phyloP scores from a whole-genome alignment of 2,329 filamentous ascomycete species.

The Alternaria sp. region DNA sequence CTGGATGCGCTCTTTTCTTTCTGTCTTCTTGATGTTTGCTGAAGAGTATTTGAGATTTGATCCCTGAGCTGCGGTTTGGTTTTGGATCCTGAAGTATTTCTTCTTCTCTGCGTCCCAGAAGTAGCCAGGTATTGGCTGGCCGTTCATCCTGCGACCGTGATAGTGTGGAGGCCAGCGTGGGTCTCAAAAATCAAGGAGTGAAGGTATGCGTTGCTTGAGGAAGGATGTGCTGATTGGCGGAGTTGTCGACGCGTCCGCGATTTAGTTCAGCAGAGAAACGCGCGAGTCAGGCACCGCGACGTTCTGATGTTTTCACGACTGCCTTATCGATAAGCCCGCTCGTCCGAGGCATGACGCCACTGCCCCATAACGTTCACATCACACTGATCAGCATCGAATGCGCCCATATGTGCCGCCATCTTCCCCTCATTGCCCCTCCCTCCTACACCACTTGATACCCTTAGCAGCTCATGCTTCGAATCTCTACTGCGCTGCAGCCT shows the following conservation, averaged over 20 bases:
- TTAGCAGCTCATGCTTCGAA: slow-evolving; percentile 24
- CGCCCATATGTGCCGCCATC: slow-evolving; percentile 16
- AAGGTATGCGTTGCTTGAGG: background rate
- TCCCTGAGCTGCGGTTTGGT: slow-evolving; percentile 41
- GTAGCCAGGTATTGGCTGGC: slow-evolving; percentile 55
- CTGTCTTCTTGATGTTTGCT: slow-evolving; percentile 49
- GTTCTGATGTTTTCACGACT: background rate
- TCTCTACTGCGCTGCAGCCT: slow-evolving; percentile 13
- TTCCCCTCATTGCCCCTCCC: background rate
- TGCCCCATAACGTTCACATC: slow-evolving; percentile 21
- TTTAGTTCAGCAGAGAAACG: background rate
- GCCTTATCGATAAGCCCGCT: slow-evolving; percentile 23
- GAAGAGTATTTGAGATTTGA: slow-evolving; percentile 49
- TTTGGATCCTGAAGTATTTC: slow-evolving; percentile 58
- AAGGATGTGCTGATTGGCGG: background rate
- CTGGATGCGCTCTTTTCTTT: slow-evolving; percentile 29
- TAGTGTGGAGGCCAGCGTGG: background rate
- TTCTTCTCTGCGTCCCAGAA: slow-evolving; percentile 56
- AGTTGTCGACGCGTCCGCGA: background rate
- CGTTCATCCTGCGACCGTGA: slow-evolving; percentile 38
- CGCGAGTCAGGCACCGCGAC: slow-evolving; percentile 25
- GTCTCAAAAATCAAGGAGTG: background rate
- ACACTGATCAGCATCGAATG: slow-evolving; percentile 6
- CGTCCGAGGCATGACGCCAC: slow-evolving; percentile 34
- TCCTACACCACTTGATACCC: background rate